Evolutionary conservation across 768 basidiomycete species (phyloP).

Genomic region (Dacryopinax spathularia): DNA sequence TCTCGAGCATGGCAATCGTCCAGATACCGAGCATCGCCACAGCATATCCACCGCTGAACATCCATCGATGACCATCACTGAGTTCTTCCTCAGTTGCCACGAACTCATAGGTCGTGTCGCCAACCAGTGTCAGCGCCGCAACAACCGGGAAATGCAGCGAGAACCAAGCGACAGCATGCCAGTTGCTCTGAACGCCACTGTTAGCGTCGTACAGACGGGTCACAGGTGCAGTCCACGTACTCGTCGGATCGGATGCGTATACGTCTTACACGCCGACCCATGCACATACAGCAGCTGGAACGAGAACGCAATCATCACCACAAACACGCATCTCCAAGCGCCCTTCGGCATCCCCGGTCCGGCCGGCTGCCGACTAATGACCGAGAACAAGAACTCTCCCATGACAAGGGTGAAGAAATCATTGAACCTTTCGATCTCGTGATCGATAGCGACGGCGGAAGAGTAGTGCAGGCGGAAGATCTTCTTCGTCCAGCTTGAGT

Average conservation of each 20-base stretch:
- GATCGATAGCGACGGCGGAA: conserved; percentile 3
- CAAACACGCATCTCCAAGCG: neutral
- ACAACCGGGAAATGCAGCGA: neutral
- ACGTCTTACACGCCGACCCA: neutral
- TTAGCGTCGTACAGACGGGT: too few species aligned
- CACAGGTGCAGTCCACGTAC: neutral
- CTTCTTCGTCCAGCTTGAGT: neutral
- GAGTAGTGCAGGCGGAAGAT: conserved; percentile 6
- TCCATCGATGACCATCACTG: neutral
- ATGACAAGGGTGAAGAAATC: conserved; percentile 8
- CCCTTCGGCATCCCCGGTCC: neutral
- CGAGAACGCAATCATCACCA: conserved; percentile 3
- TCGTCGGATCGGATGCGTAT: conserved; percentile 3
- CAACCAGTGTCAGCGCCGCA: neutral
- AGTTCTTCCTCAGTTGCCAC: neutral
- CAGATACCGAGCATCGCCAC: neutral
- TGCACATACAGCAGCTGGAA: conserved; percentile 7
- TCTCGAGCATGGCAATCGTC: neutral
- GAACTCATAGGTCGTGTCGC: neutral
- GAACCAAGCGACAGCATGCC: neutral
- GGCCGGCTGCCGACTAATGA: conserved; percentile 3
- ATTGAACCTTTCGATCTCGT: conserved; percentile 6
- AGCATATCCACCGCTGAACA: neutral
- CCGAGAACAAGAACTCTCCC: conserved; percentile 6
- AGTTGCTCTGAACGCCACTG: neutral